These are phyloP conservation scores for Arabidopsis suecica DNA, from an alignment of 345 rosid species.

Conservation along the genomic window DNA sequence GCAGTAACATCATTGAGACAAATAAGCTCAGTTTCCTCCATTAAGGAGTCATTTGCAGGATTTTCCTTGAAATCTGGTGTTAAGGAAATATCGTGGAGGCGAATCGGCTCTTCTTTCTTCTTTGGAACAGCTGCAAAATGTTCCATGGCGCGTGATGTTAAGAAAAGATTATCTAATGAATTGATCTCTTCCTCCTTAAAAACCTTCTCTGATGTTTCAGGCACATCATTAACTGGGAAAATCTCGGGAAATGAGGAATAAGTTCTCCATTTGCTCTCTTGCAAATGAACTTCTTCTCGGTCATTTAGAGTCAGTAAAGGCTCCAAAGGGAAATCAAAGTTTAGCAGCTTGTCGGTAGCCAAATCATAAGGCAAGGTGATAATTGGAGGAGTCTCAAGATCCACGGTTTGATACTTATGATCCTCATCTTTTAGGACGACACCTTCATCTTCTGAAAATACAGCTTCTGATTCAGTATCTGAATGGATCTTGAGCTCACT, in stretches of 20 bases:
- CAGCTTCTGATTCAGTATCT: constrained; percentile 53
- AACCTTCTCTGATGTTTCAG: constrained; percentile 31
- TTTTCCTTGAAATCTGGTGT: background rate
- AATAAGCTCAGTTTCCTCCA: constrained; percentile 4
- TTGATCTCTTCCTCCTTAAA: constrained; percentile 38
- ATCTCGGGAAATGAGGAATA: constrained; percentile 9
- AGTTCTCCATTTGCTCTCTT: constrained; percentile 13
- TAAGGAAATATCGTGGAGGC: constrained; percentile 3
- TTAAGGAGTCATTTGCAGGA: background rate
- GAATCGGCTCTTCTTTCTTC: constrained; percentile 17
- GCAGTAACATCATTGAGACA: constrained; percentile 9
- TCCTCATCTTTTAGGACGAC: constrained; percentile 31
- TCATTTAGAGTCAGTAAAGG: constrained; percentile 23
- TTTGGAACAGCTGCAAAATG: constrained; percentile 15
- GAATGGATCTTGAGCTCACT: constrained; percentile 70
- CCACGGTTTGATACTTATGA: constrained; percentile 40
- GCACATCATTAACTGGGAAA: constrained; percentile 16
- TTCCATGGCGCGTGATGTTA: constrained; percentile 28
- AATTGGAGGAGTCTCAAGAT: constrained; percentile 48
- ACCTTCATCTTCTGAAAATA: constrained; percentile 44
- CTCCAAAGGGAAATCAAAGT: constrained; percentile 44
- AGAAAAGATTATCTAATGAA: constrained; percentile 33
- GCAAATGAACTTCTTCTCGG: constrained; percentile 12
- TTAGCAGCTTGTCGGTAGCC: constrained; percentile 53
- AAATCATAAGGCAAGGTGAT: constrained; percentile 47